Evolutionary conservation across 2,329 filamentous ascomycete species (phyloP), one percentile per base, ranked within the genome.

Genomic region (Rutstroemia sp.): DNA sequence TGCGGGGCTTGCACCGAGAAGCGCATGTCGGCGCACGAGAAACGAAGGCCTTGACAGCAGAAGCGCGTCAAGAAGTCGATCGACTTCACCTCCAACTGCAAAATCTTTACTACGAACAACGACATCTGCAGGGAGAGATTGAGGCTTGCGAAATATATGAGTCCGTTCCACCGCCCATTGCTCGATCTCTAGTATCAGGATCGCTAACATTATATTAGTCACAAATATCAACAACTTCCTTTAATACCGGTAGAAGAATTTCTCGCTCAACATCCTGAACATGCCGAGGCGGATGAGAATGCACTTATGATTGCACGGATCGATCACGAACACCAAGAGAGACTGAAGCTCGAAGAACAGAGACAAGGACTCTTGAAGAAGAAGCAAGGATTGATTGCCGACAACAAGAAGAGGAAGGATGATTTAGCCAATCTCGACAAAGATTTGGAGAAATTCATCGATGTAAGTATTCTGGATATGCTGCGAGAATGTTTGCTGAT

Each of bases 51-150:
- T 78, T 83, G 64, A 97, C 94, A 0, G 87, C 90, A 30, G 90
- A 96, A 71, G 88, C 88, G 49, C 84, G 92, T 49, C 88, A 92
- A 66, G 90, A 96, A 72, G 90, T 97, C 62, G 94, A 99, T 70
- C 83, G 86, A 50, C 78, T 99, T 59, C 92, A 97, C 70, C 79
- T 99, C 39, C 89, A 95, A 68, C 79, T 99, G 55, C 92, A 97
- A 73, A 99, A 99, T 68, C 76, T 99, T 7, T 95, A 94, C 71
- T 99, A 99, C 69, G 92, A 99, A 72, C 92, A 97, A 74, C 80
- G 90, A 54, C 91, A 96, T 71, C 75, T 99, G 54, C 84, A 88
- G 62, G 89, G 89, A 49, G 94, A 99, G 73, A 97, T 99, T 59
- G 77, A 82, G 0, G 90, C 89, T 8, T 97, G 94, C 71, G 89